Conservation (phyloP, 2,329 filamentous ascomycete genomes). For the Parastagonospora nodorum region DNA sequence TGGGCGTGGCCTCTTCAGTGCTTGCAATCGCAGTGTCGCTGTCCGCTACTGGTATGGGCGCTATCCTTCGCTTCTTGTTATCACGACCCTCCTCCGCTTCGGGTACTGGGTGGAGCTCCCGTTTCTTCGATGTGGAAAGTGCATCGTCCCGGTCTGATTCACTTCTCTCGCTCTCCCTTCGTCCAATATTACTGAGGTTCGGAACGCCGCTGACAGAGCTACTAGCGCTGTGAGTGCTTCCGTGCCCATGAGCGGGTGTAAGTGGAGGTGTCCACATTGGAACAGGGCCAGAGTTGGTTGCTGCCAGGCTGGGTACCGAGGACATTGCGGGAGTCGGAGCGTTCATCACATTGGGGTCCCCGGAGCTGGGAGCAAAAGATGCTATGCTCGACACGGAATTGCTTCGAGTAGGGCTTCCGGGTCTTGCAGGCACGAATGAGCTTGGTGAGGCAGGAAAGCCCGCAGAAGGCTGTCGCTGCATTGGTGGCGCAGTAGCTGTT, state of each 20-base stretch:
- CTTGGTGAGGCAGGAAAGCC: constrained; percentile 62
- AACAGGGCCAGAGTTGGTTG: constrained; percentile 67
- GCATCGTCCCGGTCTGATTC: constrained; percentile 44
- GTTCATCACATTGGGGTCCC: constrained; percentile 58
- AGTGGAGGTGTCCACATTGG: constrained; percentile 89
- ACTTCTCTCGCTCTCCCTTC: constrained; percentile 41
- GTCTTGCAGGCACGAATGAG: constrained; percentile 61
- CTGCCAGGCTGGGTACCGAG: constrained; percentile 76
- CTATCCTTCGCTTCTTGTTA: constrained; percentile 53
- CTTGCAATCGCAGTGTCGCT: constrained; percentile 36
- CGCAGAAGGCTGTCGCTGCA: constrained; percentile 58
- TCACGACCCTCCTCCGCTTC: constrained; percentile 42
- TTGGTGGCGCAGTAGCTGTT: constrained; percentile 58
- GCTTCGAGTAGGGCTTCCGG: constrained; percentile 80
- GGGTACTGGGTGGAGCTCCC: constrained; percentile 44
- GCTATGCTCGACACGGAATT: constrained; percentile 80
- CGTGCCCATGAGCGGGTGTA: constrained; percentile 66
- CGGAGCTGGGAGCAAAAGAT: constrained; percentile 48
- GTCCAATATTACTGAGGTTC: constrained; percentile 33
- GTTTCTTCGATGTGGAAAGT: constrained; percentile 36
- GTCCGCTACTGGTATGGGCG: constrained; percentile 48
- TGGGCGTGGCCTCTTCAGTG: constrained; percentile 38
- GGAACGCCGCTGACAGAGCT: constrained; percentile 59
- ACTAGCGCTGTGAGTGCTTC: constrained; percentile 57
- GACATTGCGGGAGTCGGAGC: constrained; percentile 81